Evolutionary conservation across 1,139 yeast species (phyloP), one percentile per base, ranked within the genome.

Genomic region (Pichiaceae sp.): DNA sequence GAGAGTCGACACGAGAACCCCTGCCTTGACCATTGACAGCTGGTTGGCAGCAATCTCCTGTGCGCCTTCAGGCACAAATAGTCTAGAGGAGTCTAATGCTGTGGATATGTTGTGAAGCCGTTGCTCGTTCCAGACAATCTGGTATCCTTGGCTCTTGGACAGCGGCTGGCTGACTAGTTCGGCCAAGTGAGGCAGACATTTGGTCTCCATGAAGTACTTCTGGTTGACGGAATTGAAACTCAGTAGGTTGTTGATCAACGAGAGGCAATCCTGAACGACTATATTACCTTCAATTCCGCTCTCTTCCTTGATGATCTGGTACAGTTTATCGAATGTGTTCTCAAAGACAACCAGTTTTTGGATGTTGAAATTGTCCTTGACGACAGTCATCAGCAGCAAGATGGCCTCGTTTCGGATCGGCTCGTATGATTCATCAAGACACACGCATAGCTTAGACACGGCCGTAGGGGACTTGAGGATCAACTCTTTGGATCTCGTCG

Each of bases 301-400:
- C 57, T 91, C 97, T 45, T 77, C 82, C 20, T 76, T 78, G 19
- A 91, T 79, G 12, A 91, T 82, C 29, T 66, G 69, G 50, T 91
- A 87, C 15, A 89, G 60, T 45, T 71, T 75, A 46, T 86, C 96
- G 54, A 91, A 89, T 0, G 95, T 82, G 46, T 86, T 89, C 56
- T 91, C 97, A 54, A 93, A 93, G 0, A 95, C 98, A 14, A 91
- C 95, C 17, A 91, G 64, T 54, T 89, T 89, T 56, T 93, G 98
- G 30, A 91, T 79, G 54, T 86, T 93, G 44, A 79, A 75, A 50
- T 87, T 86, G 42, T 83, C 83, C 47, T 81, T 79, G 7, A 78
- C 95, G 3, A 91, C 67, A 4, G 89, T 80, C 78, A 83, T 78
- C 38, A 93, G 64, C n/a, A 93, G 65, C 34, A 91, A 60, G 34